Evolutionary conservation across 176 grass and related monocot genomes (phyloP).

Genomic region (Avena atlantica): DNA sequence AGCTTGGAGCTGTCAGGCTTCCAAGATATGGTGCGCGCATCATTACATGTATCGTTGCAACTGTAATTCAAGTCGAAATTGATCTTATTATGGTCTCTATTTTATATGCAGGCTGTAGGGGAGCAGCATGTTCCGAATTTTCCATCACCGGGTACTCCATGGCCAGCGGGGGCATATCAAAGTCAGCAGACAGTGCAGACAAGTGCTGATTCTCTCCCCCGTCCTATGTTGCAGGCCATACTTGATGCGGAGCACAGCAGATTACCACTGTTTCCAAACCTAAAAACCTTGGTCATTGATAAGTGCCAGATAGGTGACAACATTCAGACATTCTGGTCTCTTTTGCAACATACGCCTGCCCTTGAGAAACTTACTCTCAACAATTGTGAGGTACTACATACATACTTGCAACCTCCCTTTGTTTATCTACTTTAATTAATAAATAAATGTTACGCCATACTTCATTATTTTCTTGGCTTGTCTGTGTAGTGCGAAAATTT

Average conservation of each 20-base stretch:
- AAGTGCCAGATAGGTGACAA: not conserved
- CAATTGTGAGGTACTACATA: not conserved
- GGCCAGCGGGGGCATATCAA: not conserved
- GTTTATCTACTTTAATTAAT: not conserved
- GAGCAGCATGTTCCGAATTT: not conserved
- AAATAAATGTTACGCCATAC: not conserved
- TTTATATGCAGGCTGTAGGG: not conserved
- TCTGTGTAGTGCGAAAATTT: not conserved
- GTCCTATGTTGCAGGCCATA: not conserved
- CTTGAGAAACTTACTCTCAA: not conserved
- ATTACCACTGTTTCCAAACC: not conserved
- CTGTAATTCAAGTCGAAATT: not conserved
- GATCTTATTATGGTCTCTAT: not conserved
- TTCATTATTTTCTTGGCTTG: not conserved
- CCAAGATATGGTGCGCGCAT: not conserved
- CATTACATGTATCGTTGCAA: not conserved
- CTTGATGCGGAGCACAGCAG: not conserved
- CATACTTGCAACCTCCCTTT: not conserved
- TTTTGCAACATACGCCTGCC: not conserved
- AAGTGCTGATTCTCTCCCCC: not conserved
- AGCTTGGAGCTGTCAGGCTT: not conserved
- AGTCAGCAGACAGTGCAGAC: not conserved
- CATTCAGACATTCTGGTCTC: not conserved
- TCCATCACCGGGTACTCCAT: not conserved
- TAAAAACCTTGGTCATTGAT: not conserved